A percentile compares a stretch with the other conserved stretches of the same genome.
Conservation (phyloP, 2,329 filamentous ascomycete genomes). For the Fusarium acutatum region DNA sequence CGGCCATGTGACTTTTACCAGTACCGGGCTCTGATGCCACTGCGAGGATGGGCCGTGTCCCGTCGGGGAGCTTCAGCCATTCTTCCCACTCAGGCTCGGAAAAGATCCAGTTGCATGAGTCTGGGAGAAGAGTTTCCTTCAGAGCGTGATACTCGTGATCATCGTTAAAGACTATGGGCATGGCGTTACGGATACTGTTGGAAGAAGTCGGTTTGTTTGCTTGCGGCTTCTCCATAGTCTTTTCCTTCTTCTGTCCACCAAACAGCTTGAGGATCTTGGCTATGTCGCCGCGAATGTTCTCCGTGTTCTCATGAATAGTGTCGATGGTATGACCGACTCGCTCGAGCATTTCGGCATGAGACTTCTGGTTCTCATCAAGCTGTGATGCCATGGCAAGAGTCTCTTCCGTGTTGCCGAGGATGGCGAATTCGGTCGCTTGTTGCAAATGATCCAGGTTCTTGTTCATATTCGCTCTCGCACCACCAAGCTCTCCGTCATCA, state of each 20-base stretch:
- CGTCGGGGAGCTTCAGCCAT: slow-evolving; percentile 29
- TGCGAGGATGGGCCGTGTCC: slow-evolving; percentile 35
- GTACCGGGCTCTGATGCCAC: slow-evolving; percentile 43
- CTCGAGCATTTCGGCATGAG: slow-evolving; percentile 39
- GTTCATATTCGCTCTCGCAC: slow-evolving; percentile 43
- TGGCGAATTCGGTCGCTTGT: slow-evolving; percentile 46
- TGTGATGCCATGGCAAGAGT: slow-evolving; percentile 40
- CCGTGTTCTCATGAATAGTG: slow-evolving; percentile 39
- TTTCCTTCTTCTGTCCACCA: slow-evolving; percentile 31
- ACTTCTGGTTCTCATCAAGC: slow-evolving; percentile 39
- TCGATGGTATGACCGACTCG: slow-evolving; percentile 39
- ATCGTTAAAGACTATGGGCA: slow-evolving; percentile 34
- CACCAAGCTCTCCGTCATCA: slow-evolving; percentile 44
- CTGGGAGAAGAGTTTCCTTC: slow-evolving; percentile 42
- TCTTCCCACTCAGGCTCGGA: slow-evolving; percentile 40
- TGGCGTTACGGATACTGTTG: slow-evolving; percentile 36
- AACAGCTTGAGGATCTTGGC: slow-evolving; percentile 41
- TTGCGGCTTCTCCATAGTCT: slow-evolving; percentile 16
- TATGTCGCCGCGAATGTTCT: slow-evolving; percentile 41
- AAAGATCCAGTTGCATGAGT: slow-evolving; percentile 46
- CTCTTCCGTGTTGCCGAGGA: slow-evolving; percentile 46
- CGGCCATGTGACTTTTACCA: slow-evolving; percentile 47
- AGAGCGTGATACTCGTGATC: slow-evolving; percentile 40
- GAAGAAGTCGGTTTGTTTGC: slow-evolving; percentile 35
- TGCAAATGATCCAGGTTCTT: slow-evolving; percentile 40